phyloP scores from a whole-genome alignment of 1,284 basidiomycete species.

The Rhodotorula sp. region DNA sequence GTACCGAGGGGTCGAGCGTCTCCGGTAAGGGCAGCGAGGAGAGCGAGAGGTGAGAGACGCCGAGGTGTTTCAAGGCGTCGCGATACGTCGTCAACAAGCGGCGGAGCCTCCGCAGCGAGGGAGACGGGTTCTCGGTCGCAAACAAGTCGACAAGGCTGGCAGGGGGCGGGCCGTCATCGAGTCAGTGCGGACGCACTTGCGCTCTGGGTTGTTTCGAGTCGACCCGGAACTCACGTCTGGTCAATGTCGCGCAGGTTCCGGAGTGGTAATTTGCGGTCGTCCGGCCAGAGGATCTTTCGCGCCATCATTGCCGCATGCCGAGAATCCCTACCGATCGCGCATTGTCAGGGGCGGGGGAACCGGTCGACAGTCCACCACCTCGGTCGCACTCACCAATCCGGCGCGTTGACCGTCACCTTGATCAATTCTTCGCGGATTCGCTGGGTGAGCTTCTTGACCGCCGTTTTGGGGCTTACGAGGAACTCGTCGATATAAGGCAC shows the following conservation, averaged over 20 bases:
- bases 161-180: background rate
- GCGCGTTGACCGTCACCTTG: constrained; percentile 80
- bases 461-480: constrained; percentile 64
- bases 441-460: constrained; percentile 82
- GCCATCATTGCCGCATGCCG: constrained; percentile 83
- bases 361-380: background rate
- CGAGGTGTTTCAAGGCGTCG: constrained; percentile 74
- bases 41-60: constrained; percentile 76
- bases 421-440: constrained; percentile 68
- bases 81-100: constrained; percentile 77
- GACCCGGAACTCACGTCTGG: constrained; percentile 71
- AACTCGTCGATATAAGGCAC: constrained; percentile 75
- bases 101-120: constrained; percentile 53
- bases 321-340: constrained; percentile 63
- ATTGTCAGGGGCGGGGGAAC: background rate
- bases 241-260: constrained; percentile 68
- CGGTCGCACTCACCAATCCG: constrained; percentile 69
- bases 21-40: constrained; percentile 69
- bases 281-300: constrained; percentile 80
- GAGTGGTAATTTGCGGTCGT: constrained; percentile 68
- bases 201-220: background rate
- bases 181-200: background rate
- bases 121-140: constrained; percentile 37
- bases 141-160: constrained; percentile 41
- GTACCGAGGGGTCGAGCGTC: constrained; percentile 68